Evolutionary conservation across 2,329 filamentous ascomycete species (phyloP).

Genomic region (Huntiella moniliformis): DNA sequence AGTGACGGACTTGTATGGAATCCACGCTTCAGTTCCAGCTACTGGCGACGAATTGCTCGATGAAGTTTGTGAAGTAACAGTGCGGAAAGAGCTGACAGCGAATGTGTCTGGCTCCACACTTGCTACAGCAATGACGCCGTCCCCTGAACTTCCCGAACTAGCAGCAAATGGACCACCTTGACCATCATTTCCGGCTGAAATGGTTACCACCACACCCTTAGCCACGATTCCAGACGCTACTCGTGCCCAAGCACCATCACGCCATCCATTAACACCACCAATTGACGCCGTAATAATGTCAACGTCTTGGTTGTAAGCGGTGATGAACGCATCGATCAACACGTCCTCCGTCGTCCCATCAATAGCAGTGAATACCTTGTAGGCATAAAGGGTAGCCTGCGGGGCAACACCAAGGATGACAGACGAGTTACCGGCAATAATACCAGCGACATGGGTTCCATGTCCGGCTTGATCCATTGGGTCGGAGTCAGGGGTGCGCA

Average conservation of each 20-base stretch:
- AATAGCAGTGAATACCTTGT: slow-evolving; percentile 23
- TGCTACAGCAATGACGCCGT: slow-evolving; percentile 25
- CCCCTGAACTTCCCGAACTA: slow-evolving; percentile 23
- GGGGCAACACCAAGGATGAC: slow-evolving; percentile 14
- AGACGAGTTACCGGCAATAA: slow-evolving; percentile 20
- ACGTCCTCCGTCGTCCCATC: slow-evolving; percentile 21
- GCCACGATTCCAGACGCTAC: slow-evolving; percentile 24
- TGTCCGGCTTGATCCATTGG: slow-evolving; percentile 29
- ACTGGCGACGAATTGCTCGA: too few relatives aligned
- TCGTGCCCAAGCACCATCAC: slow-evolving; percentile 24
- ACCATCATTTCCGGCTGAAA: slow-evolving; percentile 34
- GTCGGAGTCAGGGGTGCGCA: slow-evolving; percentile 20
- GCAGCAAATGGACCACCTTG: slow-evolving; percentile 28
- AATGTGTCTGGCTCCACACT: slow-evolving; percentile 17
- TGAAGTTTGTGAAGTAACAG: too few relatives aligned
- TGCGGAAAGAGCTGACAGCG: too few relatives aligned
- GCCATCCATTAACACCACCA: slow-evolving; percentile 21
- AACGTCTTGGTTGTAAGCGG: slow-evolving; percentile 19
- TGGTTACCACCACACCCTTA: slow-evolving; percentile 29
- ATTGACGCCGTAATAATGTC: slow-evolving; percentile 27
- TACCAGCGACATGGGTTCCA: slow-evolving; percentile 21
- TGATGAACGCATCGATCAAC: slow-evolving; percentile 20
- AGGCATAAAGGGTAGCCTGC: slow-evolving; percentile 13
- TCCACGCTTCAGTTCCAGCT: background rate
- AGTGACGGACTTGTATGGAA: background rate